phyloP scores from a whole-genome alignment of 1,284 basidiomycete genomes.

The Amylostereum chailletii region DNA sequence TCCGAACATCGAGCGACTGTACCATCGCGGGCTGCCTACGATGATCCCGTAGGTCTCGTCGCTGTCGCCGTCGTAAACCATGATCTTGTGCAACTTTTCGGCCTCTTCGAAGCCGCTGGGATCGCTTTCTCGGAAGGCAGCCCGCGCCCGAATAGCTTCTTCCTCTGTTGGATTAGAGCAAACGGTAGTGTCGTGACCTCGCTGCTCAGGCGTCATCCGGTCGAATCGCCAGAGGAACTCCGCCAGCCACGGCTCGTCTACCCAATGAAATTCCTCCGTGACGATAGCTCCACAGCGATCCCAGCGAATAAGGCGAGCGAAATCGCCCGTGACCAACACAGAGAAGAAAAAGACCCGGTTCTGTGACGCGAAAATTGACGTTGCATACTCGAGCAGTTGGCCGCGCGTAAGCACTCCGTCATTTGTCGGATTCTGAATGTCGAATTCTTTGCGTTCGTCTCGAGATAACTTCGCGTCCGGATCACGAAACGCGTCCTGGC shows the following conservation, averaged over 20 bases:
- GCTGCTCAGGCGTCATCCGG: neutral
- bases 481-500: no score
- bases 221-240: neutral
- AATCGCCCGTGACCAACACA: neutral
- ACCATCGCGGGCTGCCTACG: neutral
- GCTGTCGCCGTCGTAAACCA: neutral
- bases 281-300: slow-evolving; percentile 4
- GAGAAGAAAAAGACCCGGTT: slow-evolving; percentile 1
- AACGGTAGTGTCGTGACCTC: slow-evolving; percentile 1
- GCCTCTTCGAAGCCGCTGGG: neutral
- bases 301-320: slow-evolving; percentile 2
- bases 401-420: no score
- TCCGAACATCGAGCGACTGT: no score
- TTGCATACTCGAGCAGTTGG: no score
- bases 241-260: neutral
- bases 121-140: neutral
- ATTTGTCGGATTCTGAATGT: no score
- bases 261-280: neutral
- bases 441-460: no score
- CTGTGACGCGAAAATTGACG: neutral
- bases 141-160: neutral
- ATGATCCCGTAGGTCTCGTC: neutral
- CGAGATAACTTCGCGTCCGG: no score
- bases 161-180: neutral
- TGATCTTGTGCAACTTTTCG: neutral